phyloP scores from a whole-genome alignment of 2,329 filamentous ascomycete genomes.

The Fusarium sp. region DNA sequence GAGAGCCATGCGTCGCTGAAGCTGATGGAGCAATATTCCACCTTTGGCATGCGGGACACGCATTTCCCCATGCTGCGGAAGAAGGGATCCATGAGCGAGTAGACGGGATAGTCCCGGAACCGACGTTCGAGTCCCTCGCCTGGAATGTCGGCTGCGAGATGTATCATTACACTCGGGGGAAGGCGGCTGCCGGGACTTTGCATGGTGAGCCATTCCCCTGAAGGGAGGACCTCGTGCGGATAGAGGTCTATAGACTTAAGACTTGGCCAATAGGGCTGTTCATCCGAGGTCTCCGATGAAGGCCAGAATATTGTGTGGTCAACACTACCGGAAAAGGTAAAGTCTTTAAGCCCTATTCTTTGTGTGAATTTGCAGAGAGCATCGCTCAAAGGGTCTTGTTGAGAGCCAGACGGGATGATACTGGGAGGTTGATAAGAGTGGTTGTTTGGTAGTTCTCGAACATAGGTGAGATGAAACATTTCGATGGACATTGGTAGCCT shows the following conservation, averaged over 20 bases:
- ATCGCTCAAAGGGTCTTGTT: not conserved
- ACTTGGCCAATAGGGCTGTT: not conserved
- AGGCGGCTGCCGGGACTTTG: not conserved
- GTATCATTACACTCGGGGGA: not conserved
- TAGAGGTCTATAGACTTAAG: not conserved
- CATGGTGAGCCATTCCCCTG: constrained; percentile 4
- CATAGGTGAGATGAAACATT: not conserved
- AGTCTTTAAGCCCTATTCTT: not conserved
- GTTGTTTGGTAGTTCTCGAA: not conserved
- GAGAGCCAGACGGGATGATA: not conserved
- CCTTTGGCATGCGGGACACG: not conserved
- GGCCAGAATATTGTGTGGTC: constrained; percentile 2
- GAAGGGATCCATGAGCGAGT: not conserved
- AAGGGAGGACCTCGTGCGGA: not conserved
- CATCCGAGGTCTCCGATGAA: not conserved
- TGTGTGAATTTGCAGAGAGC: not conserved
- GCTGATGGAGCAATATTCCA: not conserved
- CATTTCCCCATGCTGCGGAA: not conserved
- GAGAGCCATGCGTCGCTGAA: not conserved
- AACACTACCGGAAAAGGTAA: not conserved
- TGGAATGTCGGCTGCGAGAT: not conserved
- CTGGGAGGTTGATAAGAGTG: not conserved
- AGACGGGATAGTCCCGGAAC: not conserved
- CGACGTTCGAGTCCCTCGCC: not conserved
- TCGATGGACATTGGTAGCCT: not conserved